Evolutionary conservation across 1,284 basidiomycete genomes (phyloP).

Genomic region (Papiliotrema laurentii): DNA sequence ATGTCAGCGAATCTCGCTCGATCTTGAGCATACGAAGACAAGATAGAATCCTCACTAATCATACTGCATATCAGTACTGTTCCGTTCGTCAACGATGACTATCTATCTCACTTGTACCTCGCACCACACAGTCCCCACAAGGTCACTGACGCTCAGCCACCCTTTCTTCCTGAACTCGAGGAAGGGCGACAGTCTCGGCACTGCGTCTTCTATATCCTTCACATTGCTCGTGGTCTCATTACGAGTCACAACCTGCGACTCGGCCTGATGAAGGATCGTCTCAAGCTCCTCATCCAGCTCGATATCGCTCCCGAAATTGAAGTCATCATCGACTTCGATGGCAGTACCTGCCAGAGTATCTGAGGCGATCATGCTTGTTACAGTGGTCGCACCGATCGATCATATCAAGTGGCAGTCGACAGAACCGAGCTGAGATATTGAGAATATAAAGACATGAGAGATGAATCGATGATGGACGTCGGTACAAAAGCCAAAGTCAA

Average conservation of each 20-base stretch:
- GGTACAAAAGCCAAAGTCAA: no score
- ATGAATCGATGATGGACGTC: no score
- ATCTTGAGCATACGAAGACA: no score
- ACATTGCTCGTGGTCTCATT: neutral
- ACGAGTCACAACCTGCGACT: conserved; percentile 5
- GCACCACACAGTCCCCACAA: conserved; percentile 54
- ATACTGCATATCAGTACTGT: conserved; percentile 21
- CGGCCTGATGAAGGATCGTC: conserved; percentile 17
- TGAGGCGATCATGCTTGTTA: no score
- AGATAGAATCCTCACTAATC: conserved; percentile 48
- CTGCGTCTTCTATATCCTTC: conserved; percentile 14
- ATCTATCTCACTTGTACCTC: conserved; percentile 51
- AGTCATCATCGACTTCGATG: no score
- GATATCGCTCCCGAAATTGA: conserved; percentile 29
- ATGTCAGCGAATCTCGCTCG: neutral
- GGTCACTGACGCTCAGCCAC: conserved; percentile 51
- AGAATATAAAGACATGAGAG: no score
- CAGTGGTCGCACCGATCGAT: no score
- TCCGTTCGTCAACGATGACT: neutral
- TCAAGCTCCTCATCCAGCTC: conserved; percentile 28
- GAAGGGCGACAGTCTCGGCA: conserved; percentile 21
- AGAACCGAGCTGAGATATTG: no score
- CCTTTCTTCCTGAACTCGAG: conserved; percentile 35
- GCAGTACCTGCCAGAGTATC: no score
- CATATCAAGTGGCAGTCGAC: no score